Evolutionary conservation across 768 basidiomycete species (phyloP), one percentile per base, ranked within the genome.

Genomic region (Podaxis sp.): DNA sequence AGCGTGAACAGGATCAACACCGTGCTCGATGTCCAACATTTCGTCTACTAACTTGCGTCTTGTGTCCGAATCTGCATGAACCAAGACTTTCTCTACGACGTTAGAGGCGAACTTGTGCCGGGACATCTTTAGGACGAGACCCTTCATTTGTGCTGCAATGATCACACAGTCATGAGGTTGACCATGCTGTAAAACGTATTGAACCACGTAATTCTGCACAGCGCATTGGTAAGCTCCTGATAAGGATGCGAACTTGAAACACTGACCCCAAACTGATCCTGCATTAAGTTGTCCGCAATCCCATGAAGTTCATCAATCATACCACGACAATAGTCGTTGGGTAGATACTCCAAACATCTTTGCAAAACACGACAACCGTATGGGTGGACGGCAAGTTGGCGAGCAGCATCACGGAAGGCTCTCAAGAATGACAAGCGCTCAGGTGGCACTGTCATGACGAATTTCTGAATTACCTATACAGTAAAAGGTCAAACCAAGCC

Each of bases 301-400:
- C 82, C 80, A 69, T 92, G 90, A 58, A 99, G 75, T 71, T 97
- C 95, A 53, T 95, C 90, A 69, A 97, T 79, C 36, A 99, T 77
- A 0, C 85, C 81, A 57, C 88, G 83, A 0, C 85, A 88, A 51
- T 87, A 84, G 9, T 83, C 82, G 26, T 86, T 82, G 0, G 91
- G 85, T 26, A 96, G 79, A 71, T 93, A 86, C 72, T 96, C 93
- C 57, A 99, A 86, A 72, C 93, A 95, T 61, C 95, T 84, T 73
- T 98, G 96, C 36, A 99, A 82, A 24, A 99, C 96, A 11, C 96
- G 89, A 71, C 96, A 99, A 1, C 96, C 96, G 68, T 93, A 97
- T 0, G 93, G 87, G 71, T 99, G 95, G 0, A 89, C 90, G 0
- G 94, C 85, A 24, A 99, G 79, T 62, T 91, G 87, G 63, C 85